Evolutionary conservation across 495 filamentous ascomycete genomes (phyloP), one percentile per base, ranked within the genome.

Genomic region (Aspergillus sclerotioniger): DNA sequence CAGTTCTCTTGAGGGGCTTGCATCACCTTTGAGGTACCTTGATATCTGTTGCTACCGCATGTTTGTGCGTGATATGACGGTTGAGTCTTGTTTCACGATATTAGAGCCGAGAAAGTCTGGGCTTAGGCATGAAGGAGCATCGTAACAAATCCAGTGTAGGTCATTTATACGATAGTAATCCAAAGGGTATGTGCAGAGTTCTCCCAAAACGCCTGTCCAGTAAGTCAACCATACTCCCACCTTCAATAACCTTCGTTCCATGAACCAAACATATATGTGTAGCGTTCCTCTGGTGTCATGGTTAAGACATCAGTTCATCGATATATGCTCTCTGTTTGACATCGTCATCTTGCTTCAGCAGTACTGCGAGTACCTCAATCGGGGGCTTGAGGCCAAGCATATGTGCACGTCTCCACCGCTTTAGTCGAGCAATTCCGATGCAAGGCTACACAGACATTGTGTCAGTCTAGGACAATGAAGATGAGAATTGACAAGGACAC

Each of bases 341-440:
- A 8, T 80, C 78, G 35, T 76, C 76, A 7, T 82, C 73, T 60
- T 93, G 84, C 66, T 83, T 87, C 54, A 96, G 63, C 37, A 97
- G 67, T 20, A 96, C 89, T 0, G 91, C 88, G 3, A 97, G 77
- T n/a, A 98, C 91, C 70, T 97, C 92, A 32, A 96, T 79, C 0
- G 95, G 94, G 0, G 95, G 95, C 37, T 90, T 81, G 49, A 99
- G 73, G 1, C 87, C 87, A 46, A 99, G 72, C 46, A 73, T 75
- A 44, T 96, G 75, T 2, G 95, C 95, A 9, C 95, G 82, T 64
- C 88, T 84, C 95, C 95, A 99, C 0, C 95, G 88, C 71, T 89
- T 89, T 51, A 88, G 63, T 8, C 95, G 82, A 10, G 84, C 72
- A 21, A 95, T 91, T 1, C 95, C 95, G 53, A 96, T 88, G 66